Percentiles rank a stretch among this genome's conserved stretches.
Evolutionary conservation across 1,284 basidiomycete species (phyloP).

Genomic region (Puccinia polysora): DNA sequence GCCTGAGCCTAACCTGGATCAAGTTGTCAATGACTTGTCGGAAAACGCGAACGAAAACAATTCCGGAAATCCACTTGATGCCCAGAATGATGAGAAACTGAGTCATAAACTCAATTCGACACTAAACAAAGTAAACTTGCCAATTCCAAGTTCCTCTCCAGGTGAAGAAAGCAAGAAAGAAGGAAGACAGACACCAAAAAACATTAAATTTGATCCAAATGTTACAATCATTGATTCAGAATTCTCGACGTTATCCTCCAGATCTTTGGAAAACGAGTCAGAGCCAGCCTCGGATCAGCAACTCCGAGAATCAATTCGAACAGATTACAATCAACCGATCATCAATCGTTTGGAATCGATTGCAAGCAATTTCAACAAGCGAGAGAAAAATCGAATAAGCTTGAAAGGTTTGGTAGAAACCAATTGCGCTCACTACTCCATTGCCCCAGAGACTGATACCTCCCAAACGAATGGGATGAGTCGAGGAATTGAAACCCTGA

Average conservation of each 20-base stretch:
- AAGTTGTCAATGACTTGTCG: no score
- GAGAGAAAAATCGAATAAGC: not conserved
- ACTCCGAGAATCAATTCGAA: not conserved
- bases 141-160: no score
- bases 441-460: not conserved
- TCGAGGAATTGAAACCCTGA: slow-evolving; percentile 1
- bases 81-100: no score
- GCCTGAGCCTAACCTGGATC: not conserved
- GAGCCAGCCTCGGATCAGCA: not conserved
- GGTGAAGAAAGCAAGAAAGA: no score
- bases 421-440: no score
- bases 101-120: no score
- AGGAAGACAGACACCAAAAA: no score
- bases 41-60: no score
- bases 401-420: not conserved
- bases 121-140: no score
- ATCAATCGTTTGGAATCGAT: not conserved
- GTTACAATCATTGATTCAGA: no score
- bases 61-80: no score
- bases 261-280: not conserved
- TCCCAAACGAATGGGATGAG: not conserved
- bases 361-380: not conserved
- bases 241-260: not conserved
- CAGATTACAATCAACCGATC: slow-evolving; percentile 3
- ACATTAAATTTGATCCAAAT: no score